Conservation (phyloP, 2,329 filamentous ascomycete species). For the Fusarium sp. region DNA sequence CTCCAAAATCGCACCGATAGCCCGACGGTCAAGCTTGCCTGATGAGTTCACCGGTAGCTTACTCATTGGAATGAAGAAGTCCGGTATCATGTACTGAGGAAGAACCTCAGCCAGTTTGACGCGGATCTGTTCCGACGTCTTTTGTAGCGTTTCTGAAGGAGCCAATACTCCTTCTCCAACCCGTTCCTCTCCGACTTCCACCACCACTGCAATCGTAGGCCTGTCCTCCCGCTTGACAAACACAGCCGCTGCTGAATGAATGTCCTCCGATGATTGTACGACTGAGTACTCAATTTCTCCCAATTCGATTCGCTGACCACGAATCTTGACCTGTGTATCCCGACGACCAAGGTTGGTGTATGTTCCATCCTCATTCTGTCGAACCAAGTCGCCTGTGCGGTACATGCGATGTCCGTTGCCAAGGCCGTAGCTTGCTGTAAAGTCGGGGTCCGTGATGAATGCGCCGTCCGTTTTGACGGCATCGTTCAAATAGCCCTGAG, state of each 20-base stretch:
- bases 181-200: background rate
- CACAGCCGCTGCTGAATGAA: background rate
- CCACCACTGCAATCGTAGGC: background rate
- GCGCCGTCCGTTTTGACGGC: background rate
- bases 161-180: background rate
- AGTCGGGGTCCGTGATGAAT: background rate
- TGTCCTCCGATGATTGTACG: rapidly evolving
- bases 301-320: conserved; percentile 4
- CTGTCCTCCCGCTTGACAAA: background rate
- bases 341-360: background rate
- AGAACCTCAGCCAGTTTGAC: background rate
- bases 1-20: background rate
- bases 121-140: background rate
- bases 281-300: conserved; percentile 13
- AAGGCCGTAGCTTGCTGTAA: background rate
- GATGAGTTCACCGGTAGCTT: background rate
- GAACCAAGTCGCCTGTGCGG: background rate
- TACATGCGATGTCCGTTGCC: background rate
- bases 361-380: background rate
- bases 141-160: background rate
- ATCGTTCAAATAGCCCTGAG: conserved; percentile 1
- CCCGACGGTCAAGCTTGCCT: background rate
- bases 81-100: conserved; percentile 4
- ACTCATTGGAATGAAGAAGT: background rate
- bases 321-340: background rate